Percentiles rank a stretch among this genome's conserved stretches.
Conservation (phyloP, 225 moss, liverwort and hornwort genomes). For the Pseudoscleropodium purum region DNA sequence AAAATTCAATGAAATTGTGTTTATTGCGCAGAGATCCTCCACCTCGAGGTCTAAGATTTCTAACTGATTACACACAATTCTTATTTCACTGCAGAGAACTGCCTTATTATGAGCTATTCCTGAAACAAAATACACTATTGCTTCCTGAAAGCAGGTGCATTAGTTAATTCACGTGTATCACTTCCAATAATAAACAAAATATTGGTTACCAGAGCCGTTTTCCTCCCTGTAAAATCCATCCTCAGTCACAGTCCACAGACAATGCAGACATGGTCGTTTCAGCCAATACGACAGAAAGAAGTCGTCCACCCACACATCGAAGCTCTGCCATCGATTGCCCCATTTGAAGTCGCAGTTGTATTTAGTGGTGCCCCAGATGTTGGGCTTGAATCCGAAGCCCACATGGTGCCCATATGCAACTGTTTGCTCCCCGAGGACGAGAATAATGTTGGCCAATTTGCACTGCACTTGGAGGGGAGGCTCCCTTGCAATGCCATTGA, state of each 20-base stretch:
- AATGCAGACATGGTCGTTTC: not conserved
- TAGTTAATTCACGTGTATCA: not conserved
- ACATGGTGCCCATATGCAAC: not conserved
- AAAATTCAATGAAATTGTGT: too few species aligned
- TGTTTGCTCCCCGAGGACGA: not conserved
- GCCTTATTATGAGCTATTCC: too few species aligned
- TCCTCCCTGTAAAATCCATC: not conserved
- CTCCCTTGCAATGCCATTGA: not conserved
- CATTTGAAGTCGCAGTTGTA: not conserved
- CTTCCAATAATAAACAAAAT: not conserved
- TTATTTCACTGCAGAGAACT: not conserved
- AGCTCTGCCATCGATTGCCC: not conserved
- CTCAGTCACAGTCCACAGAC: not conserved
- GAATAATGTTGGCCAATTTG: not conserved
- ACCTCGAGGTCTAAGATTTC: not conserved
- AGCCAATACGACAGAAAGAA: not conserved
- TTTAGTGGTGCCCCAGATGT: not conserved
- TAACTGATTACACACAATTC: not conserved
- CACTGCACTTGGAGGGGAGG: not conserved
- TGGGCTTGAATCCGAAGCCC: constrained; percentile 4
- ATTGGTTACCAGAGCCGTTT: not conserved
- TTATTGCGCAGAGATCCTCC: not conserved
- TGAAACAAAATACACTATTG: not conserved
- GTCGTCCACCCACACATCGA: not conserved
- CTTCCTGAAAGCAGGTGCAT: not conserved